Base-by-base conservation (phyloP, 2,329 filamentous ascomycete species). In the Fusarium penzigii region DNA sequence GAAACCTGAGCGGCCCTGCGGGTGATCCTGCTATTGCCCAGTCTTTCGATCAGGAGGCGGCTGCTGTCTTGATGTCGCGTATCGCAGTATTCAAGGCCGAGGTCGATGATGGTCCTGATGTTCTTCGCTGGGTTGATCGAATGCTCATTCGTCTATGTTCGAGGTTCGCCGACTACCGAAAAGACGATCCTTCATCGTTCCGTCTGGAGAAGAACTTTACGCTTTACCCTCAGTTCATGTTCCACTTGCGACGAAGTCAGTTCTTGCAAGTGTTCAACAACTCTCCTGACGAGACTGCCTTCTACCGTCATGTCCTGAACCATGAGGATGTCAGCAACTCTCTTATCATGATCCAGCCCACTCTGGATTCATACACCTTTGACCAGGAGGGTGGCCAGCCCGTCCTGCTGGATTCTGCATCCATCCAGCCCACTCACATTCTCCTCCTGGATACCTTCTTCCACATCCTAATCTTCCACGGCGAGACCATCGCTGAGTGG, bases 191-290 rank as follows among this genome's bases (percentile, higher is more conserved):
- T 13, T 95, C 93, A 6, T 97, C 93, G 1, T 99, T 99, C 84
- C 85, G 92, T 36, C 75, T 96, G 57, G 94, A 99, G 74, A 97
- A 97, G 84, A 99, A 99, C 78, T 99, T 99, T 69, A 97, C 93
- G 0, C 82, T 99, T 14, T 99, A 99, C 69, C 94, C 94, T 25
- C 94, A 99, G 71, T 99, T 99, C 76, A 99, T 99, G 94, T 99
- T 99, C 81, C 94, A 99, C 72, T 82, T 99, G 55, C 89, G 94
- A 64, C 86, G 94, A 73, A 96, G 92, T 74, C 94, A 97, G 73
- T 99, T 99, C 79, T 75, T 99, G 59, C 94, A 99, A 69, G 92
- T 99, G 51, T 99, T 99, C 83, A 99, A 99, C 79, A 99, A 97
- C 73, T 97, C 93, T 0, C 94, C 94, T 8, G 94, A 99, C 65